Conservation (phyloP, 1,139 yeast genomes). For the Saccharomyces hybrid region DNA sequence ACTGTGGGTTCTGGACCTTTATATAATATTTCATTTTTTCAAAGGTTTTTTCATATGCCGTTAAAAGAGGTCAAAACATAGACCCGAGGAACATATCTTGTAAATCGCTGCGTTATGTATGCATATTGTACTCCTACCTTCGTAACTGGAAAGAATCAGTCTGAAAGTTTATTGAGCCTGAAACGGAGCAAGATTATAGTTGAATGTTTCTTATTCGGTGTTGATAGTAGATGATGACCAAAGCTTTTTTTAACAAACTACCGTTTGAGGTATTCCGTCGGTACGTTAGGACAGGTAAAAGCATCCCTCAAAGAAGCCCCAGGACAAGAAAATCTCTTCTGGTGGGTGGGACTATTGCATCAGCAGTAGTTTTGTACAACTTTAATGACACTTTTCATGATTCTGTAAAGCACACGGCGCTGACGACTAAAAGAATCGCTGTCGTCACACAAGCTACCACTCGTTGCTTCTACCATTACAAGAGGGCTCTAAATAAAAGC, state of each 20-base stretch:
- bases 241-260: constrained; percentile 2
- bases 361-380: constrained; percentile 24
- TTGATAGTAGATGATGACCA: background rate
- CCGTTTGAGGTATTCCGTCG: constrained; percentile 1
- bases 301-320: background rate
- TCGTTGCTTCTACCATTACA: constrained; percentile 58
- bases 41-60: background rate
- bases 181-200: background rate
- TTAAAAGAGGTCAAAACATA: background rate
- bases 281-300: background rate
- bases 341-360: background rate
- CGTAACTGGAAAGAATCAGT: background rate
- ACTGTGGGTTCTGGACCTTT: background rate
- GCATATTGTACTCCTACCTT: background rate
- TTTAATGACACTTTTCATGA: constrained; percentile 37
- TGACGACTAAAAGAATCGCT: constrained; percentile 49
- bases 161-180: background rate
- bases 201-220: background rate
- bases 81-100: background rate
- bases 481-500: constrained; percentile 42
- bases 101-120: background rate
- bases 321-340: background rate
- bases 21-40: background rate
- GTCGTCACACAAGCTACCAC: constrained; percentile 59
- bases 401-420: constrained; percentile 28